A percentile compares a stretch with the other conserved stretches of the same genome.
Evolutionary conservation across 352 stramenopile genomes (phyloP).

Genomic region (Phytophthora pseudosyringae): DNA sequence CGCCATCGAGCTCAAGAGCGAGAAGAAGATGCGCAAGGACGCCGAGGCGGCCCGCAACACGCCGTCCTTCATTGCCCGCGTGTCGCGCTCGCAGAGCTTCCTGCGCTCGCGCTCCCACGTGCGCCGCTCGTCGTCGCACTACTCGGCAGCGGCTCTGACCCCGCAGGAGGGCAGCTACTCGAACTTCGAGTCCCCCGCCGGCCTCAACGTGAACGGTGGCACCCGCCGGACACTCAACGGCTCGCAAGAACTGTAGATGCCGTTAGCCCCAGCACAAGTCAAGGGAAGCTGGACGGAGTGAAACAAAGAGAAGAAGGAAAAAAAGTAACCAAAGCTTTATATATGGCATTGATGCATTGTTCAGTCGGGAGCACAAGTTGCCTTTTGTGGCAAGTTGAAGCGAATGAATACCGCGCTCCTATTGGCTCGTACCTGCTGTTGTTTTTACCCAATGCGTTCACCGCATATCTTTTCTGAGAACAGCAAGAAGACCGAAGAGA

Average conservation of each 20-base stretch:
- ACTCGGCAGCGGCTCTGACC: conserved; percentile 45
- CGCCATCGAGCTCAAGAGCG: conserved; percentile 86
- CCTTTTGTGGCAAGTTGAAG: conserved; percentile 15
- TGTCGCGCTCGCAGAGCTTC: conserved; percentile 84
- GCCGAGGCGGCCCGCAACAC: conserved; percentile 55
- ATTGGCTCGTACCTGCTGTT: conserved; percentile 8
- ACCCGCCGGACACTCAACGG: conserved; percentile 44
- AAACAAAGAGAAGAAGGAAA: conserved; percentile 16
- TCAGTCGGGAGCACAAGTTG: neutral
- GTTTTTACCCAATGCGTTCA: conserved; percentile 20
- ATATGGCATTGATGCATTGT: conserved; percentile 29
- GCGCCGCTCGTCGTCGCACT: conserved; percentile 67
- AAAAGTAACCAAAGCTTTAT: conserved; percentile 29
- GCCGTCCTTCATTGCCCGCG: conserved; percentile 53
- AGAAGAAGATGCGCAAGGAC: conserved; percentile 81
- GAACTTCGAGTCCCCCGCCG: conserved; percentile 79
- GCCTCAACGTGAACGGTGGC: conserved; percentile 35
- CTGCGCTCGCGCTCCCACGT: conserved; percentile 67
- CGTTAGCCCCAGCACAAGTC: conserved; percentile 5
- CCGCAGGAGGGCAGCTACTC: conserved; percentile 73
- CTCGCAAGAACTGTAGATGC: conserved; percentile 33
- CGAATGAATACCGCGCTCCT: neutral
- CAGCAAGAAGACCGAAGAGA: conserved; percentile 1
- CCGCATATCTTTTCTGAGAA: conserved; percentile 22
- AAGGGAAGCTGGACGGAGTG: conserved; percentile 1